These are phyloP conservation scores for Wilcoxina mikolae DNA, from an alignment of 495 filamentous ascomycete species.

Conservation along the genomic window DNA sequence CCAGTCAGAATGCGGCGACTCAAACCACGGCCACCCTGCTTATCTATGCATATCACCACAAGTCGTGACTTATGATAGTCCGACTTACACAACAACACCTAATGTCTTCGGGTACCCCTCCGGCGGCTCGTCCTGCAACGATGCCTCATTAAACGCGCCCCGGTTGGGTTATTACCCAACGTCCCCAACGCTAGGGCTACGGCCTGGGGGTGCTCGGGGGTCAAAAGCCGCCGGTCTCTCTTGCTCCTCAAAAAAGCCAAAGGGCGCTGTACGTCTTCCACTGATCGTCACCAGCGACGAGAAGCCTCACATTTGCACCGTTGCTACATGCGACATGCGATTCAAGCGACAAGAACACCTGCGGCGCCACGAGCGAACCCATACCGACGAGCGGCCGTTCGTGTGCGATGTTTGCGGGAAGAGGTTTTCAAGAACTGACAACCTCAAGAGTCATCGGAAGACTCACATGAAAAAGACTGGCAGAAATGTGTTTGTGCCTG, in stretches of 20 bases:
- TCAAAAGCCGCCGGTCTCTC: not conserved
- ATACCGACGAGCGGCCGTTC: slow-evolving; percentile 41
- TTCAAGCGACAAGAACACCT: slow-evolving; percentile 44
- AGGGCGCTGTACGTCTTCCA: not conserved
- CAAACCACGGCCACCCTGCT: not conserved
- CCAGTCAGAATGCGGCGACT: not conserved
- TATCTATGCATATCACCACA: not conserved
- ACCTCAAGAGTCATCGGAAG: slow-evolving; percentile 33
- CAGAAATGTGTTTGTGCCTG: slow-evolving; percentile 18
- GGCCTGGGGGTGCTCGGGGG: not conserved
- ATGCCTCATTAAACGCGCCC: not conserved
- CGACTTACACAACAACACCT: not conserved
- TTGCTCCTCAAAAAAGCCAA: not conserved
- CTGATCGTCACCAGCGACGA: slow-evolving; percentile 16
- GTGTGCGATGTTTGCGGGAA: slow-evolving; percentile 31
- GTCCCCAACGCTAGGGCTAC: not conserved
- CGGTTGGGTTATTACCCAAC: slow-evolving; percentile 1
- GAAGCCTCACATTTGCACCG: slow-evolving; percentile 29
- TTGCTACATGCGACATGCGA: slow-evolving; percentile 34
- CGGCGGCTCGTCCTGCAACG: not conserved
- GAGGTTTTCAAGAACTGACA: slow-evolving; percentile 34
- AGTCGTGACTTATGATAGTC: not conserved
- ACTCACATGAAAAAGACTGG: slow-evolving; percentile 27
- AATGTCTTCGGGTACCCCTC: not conserved
- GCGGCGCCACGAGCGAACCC: slow-evolving; percentile 43